Evolutionary conservation across 352 stramenopile species (phyloP).

Genomic region (Pythium graminicola): DNA sequence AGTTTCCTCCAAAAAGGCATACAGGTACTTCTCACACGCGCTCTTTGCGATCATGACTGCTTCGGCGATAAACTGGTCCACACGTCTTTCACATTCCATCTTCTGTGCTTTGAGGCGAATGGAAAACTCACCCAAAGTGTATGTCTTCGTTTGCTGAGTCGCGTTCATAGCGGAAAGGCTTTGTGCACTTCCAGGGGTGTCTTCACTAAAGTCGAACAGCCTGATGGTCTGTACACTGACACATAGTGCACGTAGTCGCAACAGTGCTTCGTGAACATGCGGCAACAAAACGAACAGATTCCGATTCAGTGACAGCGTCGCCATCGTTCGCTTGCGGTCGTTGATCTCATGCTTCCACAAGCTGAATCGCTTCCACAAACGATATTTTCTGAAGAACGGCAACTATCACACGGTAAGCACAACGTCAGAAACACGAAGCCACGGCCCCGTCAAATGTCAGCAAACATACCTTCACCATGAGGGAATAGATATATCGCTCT

Average conservation of each 20-base stretch:
- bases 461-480: constrained; percentile 57
- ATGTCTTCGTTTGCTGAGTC: constrained; percentile 37
- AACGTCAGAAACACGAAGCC: neutral
- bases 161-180: neutral
- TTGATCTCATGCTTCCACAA: constrained; percentile 83
- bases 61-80: constrained; percentile 57
- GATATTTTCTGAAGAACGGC: constrained; percentile 88
- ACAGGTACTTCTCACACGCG: constrained; percentile 58
- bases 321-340: constrained; percentile 32
- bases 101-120: constrained; percentile 67
- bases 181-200: neutral
- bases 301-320: constrained; percentile 44
- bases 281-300: constrained; percentile 87
- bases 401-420: constrained; percentile 25
- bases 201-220: constrained; percentile 40
- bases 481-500: constrained; percentile 87
- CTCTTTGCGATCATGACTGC: constrained; percentile 51
- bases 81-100: constrained; percentile 41
- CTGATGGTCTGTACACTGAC: constrained; percentile 33
- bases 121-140: constrained; percentile 77
- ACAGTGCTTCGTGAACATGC: constrained; percentile 70
- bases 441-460: neutral
- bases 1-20: constrained; percentile 43
- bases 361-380: constrained; percentile 87
- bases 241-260: constrained; percentile 61